A percentile compares a stretch with the other conserved stretches of the same genome.
phyloP scores from a whole-genome alignment of 179 eudicot species.

The Corrigiola litoralis region DNA sequence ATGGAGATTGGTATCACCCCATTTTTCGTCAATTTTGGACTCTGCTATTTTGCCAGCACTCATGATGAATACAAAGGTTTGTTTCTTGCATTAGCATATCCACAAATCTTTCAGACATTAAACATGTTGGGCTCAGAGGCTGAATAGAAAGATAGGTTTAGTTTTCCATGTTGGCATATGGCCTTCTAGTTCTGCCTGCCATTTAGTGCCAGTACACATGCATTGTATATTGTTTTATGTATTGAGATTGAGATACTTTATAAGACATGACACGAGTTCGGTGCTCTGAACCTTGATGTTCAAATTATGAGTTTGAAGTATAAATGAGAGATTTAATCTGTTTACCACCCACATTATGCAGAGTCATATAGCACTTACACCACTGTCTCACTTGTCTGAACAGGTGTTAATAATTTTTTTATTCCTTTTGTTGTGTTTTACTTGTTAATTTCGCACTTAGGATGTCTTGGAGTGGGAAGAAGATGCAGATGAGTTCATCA shows the following conservation, averaged over 20 bases:
- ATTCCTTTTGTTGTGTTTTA: not conserved
- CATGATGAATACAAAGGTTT: constrained; percentile 63
- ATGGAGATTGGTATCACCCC: constrained; percentile 79
- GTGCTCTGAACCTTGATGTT: not conserved
- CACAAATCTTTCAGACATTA: not conserved
- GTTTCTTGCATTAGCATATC: constrained; percentile 7
- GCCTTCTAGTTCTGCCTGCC: too few species aligned
- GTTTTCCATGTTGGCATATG: too few species aligned
- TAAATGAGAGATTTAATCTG: not conserved
- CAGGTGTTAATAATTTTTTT: not conserved
- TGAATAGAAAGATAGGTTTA: too few species aligned
- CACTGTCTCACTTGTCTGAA: too few species aligned
- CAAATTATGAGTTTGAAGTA: not conserved
- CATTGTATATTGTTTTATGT: too few species aligned
- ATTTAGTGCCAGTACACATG: too few species aligned
- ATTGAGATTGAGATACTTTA: too few species aligned
- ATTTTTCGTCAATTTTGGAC: constrained; percentile 63
- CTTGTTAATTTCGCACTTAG: constrained; percentile 31
- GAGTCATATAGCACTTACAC: not conserved
- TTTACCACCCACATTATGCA: not conserved
- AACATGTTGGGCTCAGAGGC: too few species aligned
- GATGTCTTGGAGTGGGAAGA: constrained; percentile 81
- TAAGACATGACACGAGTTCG: too few species aligned
- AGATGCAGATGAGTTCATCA: constrained; percentile 72
- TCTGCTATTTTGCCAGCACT: constrained; percentile 67